A percentile compares a stretch with the other conserved stretches of the same genome.
phyloP scores from a whole-genome alignment of 1,284 basidiomycete species.

The Leccinum insigne region DNA sequence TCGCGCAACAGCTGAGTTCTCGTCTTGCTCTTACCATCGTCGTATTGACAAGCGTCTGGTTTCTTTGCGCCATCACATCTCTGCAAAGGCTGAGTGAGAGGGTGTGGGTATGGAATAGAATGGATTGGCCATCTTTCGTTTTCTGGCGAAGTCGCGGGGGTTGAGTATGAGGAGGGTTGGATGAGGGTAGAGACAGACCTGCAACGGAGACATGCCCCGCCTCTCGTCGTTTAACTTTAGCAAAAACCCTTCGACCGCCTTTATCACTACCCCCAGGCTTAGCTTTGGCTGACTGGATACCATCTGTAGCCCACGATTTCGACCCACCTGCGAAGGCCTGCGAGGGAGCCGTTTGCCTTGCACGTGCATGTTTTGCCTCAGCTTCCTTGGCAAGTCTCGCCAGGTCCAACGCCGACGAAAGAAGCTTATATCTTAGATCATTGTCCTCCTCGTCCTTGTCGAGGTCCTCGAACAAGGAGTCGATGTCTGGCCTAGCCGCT shows the following conservation, averaged over 20 bases:
- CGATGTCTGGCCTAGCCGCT: constrained; percentile 44
- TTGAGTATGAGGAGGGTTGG: constrained; percentile 12
- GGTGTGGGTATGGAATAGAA: background rate
- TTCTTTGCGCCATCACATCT: constrained; percentile 56
- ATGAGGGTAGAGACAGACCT: constrained; percentile 16
- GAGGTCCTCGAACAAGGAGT: constrained; percentile 62
- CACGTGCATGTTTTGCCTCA: constrained; percentile 42
- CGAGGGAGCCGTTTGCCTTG: background rate
- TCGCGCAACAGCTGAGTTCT: too few species aligned
- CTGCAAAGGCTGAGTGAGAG: constrained; percentile 32
- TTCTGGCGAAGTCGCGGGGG: constrained; percentile 41
- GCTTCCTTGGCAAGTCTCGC: constrained; percentile 55
- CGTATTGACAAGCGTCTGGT: too few species aligned
- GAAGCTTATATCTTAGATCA: constrained; percentile 20
- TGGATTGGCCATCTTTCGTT: constrained; percentile 70
- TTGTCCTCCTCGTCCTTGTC: constrained; percentile 44
- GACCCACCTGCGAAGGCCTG: too few species aligned
- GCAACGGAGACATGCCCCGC: constrained; percentile 36
- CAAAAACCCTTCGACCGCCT: too few species aligned
- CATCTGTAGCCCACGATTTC: background rate
- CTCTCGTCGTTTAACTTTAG: too few species aligned
- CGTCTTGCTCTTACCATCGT: too few species aligned
- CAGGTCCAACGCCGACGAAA: constrained; percentile 43
- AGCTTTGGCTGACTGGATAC: background rate
- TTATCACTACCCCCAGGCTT: too few species aligned